phyloP scores from a whole-genome alignment of 1,284 basidiomycete species.

The Pascua guehoae region DNA sequence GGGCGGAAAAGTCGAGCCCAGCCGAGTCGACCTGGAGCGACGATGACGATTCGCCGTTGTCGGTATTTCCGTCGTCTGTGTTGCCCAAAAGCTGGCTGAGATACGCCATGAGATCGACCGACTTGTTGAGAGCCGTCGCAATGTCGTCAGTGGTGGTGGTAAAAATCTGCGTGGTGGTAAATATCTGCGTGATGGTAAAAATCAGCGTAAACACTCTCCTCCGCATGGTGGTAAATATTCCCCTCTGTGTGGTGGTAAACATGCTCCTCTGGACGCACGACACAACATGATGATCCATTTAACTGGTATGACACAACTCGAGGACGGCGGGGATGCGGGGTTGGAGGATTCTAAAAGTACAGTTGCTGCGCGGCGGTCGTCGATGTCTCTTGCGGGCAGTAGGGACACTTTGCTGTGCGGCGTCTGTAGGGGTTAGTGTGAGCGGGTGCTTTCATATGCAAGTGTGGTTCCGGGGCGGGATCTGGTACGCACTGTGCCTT shows the following conservation, averaged over 20 bases:
- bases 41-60: no score
- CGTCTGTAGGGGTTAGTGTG: slow-evolving; percentile 22
- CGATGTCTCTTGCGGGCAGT: slow-evolving; percentile 47
- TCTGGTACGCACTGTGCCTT: slow-evolving; percentile 71
- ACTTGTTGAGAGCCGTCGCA: slow-evolving; percentile 13
- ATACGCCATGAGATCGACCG: slow-evolving; percentile 26
- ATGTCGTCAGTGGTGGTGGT: slow-evolving; percentile 17
- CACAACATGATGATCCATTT: no score
- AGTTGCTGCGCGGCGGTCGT: slow-evolving; percentile 37
- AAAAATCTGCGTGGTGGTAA: no score
- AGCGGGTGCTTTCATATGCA: slow-evolving; percentile 52
- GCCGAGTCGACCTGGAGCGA: no score
- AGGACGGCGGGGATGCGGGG: no score
- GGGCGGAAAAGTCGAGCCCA: background rate
- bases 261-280: no score
- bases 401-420: slow-evolving; percentile 47
- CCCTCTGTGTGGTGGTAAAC: no score
- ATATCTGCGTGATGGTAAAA: no score
- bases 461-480: slow-evolving; percentile 1
- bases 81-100: slow-evolving; percentile 20
- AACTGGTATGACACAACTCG: no score
- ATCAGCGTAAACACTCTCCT: no score
- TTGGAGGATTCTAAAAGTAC: slow-evolving; percentile 34
- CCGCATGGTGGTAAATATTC: no score
- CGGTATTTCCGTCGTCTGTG: background rate